Evolutionary conservation across 1,284 basidiomycete species (phyloP).

Genomic region (Fomitiporia mediterranea): DNA sequence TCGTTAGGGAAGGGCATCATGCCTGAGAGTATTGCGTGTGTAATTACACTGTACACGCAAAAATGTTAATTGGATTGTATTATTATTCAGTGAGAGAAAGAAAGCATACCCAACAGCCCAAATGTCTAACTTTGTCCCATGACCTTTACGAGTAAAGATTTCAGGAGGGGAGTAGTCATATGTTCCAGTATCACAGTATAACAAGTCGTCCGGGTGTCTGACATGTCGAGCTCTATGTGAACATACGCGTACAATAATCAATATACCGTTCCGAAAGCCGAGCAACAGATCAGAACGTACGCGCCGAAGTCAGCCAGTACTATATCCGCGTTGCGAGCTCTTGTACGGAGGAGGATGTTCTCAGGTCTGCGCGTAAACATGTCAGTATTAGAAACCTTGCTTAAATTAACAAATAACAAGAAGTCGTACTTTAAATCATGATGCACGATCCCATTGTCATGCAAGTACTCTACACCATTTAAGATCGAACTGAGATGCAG

Average conservation of each 20-base stretch:
- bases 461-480: constrained; percentile 18
- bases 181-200: constrained; percentile 18
- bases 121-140: constrained; percentile 16
- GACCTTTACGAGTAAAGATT: constrained; percentile 19
- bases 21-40: constrained; percentile 14
- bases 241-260: not conserved
- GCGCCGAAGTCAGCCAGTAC: constrained; percentile 19
- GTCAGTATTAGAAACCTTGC: not conserved
- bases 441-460: constrained; percentile 16
- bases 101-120: constrained; percentile 18
- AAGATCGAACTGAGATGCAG: constrained; percentile 12
- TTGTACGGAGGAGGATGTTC: constrained; percentile 16
- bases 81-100: not conserved
- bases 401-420: not conserved
- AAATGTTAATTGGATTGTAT: not conserved
- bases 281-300: constrained; percentile 1
- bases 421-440: constrained; percentile 18
- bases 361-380: constrained; percentile 5
- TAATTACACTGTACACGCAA: constrained; percentile 4
- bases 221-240: constrained; percentile 15
- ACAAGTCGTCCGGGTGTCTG: constrained; percentile 5
- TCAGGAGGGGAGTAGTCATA: constrained; percentile 20
- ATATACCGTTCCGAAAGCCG: not conserved
- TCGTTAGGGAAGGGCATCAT: constrained; percentile 20
- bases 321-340: constrained; percentile 13